These are phyloP conservation scores for Rehmannia glutinosa DNA, from an alignment of 257 asterid species.

Conservation along the genomic window DNA sequence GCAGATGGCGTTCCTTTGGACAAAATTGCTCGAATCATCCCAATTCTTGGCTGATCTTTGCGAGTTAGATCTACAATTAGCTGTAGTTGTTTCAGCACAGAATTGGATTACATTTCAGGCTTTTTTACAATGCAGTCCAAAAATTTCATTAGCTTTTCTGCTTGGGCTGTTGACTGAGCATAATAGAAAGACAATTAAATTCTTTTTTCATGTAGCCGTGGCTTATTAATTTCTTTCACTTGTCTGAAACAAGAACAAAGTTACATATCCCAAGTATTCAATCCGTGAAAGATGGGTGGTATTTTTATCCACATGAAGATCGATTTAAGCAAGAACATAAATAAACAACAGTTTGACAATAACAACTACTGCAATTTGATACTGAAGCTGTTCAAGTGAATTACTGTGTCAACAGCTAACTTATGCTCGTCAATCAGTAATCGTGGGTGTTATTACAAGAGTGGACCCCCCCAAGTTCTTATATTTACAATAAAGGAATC, in stretches of 20 bases:
- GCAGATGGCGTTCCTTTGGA: slow-evolving; percentile 56
- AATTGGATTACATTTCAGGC: not conserved
- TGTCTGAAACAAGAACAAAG: not conserved
- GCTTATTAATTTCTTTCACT: too few relatives aligned
- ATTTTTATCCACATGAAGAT: too few relatives aligned
- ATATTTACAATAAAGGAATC: slow-evolving; percentile 43
- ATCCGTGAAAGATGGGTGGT: too few relatives aligned
- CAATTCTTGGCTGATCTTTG: slow-evolving; percentile 48
- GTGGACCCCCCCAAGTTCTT: slow-evolving; percentile 16
- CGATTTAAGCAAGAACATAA: too few relatives aligned
- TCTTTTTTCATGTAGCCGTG: too few relatives aligned
- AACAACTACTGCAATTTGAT: too few relatives aligned
- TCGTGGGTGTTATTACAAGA: not conserved
- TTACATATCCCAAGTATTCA: too few relatives aligned
- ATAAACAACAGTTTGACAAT: too few relatives aligned
- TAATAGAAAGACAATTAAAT: too few relatives aligned
- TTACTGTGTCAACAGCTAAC: too few relatives aligned
- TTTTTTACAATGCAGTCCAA: not conserved
- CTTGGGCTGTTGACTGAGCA: too few relatives aligned
- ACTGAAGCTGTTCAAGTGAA: too few relatives aligned
- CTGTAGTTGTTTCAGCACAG: not conserved
- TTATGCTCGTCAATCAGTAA: not conserved
- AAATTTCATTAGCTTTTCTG: not conserved
- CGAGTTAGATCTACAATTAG: not conserved
- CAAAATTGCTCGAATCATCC: slow-evolving; percentile 59